A percentile compares a stretch with the other conserved stretches of the same genome.
Evolutionary conservation across 2,329 filamentous ascomycete genomes (phyloP).

Genomic region (Alternaria gansuensis): DNA sequence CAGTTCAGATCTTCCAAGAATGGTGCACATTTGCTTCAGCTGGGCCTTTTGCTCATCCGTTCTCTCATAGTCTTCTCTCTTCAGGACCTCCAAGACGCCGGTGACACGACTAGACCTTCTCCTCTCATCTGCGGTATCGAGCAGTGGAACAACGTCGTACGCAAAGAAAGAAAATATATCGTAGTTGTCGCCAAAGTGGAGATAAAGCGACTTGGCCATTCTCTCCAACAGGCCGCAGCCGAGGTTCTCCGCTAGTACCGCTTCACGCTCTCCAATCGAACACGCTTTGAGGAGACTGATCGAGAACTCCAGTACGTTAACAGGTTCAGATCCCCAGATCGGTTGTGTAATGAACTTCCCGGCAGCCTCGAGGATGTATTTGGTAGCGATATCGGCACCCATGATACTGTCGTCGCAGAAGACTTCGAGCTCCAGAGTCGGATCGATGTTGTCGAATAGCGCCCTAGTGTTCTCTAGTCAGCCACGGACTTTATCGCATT

Average conservation of each 20-base stretch:
- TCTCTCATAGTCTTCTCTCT: neutral
- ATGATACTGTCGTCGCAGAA: neutral
- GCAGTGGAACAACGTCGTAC: neutral
- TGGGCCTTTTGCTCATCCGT: neutral
- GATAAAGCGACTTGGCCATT: neutral
- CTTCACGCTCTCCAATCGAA: neutral
- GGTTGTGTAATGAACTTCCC: neutral
- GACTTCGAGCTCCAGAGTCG: neutral
- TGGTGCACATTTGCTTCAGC: neutral
- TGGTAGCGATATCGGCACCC: neutral
- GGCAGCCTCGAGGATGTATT: neutral
- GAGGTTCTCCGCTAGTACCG: neutral
- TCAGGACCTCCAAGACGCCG: neutral
- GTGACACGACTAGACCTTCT: neutral
- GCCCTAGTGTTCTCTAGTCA: neutral
- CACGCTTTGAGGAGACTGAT: neutral
- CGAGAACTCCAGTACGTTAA: neutral
- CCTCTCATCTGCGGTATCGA: neutral
- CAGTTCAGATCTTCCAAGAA: neutral
- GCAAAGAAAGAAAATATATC: neutral
- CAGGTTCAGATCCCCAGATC: neutral
- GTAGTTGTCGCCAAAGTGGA: neutral
- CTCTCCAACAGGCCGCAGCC: conserved; percentile 5
- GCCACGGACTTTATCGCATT: neutral
- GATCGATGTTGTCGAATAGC: neutral